Percentiles rank a stretch among this genome's conserved stretches.
phyloP scores from a whole-genome alignment of 192 early-diverging fungal species.

The Lobulomyces angularis region DNA sequence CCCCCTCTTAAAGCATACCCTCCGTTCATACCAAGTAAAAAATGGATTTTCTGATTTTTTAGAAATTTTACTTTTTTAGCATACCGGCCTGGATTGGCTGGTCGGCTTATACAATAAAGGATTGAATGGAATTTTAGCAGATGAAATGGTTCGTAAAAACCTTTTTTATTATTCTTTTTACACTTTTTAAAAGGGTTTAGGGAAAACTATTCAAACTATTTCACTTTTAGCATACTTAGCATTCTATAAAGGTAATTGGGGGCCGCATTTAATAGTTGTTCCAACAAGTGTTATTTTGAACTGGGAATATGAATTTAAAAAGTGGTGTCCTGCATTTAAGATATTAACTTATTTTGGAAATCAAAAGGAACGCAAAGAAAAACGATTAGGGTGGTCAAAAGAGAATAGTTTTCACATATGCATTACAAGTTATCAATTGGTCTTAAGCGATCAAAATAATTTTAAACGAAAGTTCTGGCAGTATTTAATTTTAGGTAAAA shows the following conservation, averaged over 20 bases:
- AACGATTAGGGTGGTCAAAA: constrained; percentile 17
- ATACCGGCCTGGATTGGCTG: constrained; percentile 77
- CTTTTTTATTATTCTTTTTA: neutral
- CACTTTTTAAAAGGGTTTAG: constrained; percentile 33
- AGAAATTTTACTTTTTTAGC: too few species aligned
- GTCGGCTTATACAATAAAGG: constrained; percentile 78
- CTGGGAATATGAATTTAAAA: constrained; percentile 80
- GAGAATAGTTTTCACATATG: constrained; percentile 78
- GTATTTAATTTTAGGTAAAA: constrained; percentile 88
- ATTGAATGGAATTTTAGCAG: constrained; percentile 82
- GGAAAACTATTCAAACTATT: constrained; percentile 86
- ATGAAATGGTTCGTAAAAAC: constrained; percentile 55
- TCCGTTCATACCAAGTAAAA: too few species aligned
- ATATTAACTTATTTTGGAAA: constrained; percentile 83
- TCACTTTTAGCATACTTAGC: constrained; percentile 78
- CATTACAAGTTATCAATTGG: constrained; percentile 82
- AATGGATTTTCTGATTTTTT: too few species aligned
- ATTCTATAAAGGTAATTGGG: constrained; percentile 77
- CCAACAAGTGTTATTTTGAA: constrained; percentile 83
- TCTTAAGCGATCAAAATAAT: constrained; percentile 67
- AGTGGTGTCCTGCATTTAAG: constrained; percentile 68
- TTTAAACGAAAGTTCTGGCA: constrained; percentile 82
- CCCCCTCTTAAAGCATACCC: too few species aligned
- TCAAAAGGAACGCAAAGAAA: constrained; percentile 66
- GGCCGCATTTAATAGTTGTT: constrained; percentile 80